Base-by-base conservation (phyloP, 805 yeast species). In the Ogataea neopini region DNA sequence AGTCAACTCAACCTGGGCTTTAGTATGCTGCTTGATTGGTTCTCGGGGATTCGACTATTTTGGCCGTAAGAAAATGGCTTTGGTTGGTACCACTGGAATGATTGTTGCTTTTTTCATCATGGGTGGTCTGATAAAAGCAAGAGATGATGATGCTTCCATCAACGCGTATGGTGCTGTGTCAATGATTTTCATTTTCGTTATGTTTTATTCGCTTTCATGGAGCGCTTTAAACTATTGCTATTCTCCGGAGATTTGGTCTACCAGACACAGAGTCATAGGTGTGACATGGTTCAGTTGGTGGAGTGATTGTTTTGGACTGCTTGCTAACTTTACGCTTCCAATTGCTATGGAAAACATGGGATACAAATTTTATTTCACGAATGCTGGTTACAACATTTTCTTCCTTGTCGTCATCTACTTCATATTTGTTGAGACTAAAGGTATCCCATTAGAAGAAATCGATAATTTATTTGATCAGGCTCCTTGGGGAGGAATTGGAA, bases 161-260 rank as follows among this genome's bases (percentile, higher is more conserved):
- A 36, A 45, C 36, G 44, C 52, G 38, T 41, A 55, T 48, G 52
- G 50, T 28, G 39, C 54, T 17, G 35, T 60, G 17, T 76, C 77
- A 9, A 72, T 77, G 79, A 76, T 79, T 44, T 77, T 76, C 70
- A 56, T 77, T 33, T 74, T 66, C 70, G 68, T 68, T 60, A 57
- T 62, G 45, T 64, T 67, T 26, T 76, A 74, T 60, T 66, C 72
- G 55, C 58, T 68, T 32, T 76, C 75, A 35, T 56, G 66, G 44
- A 74, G 73, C 49, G 79, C 79, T 41, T 64, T 75, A 47, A 78
- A 79, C 43, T 69, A 60, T 57, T 57, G 74, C 40, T 78, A 76
- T 58, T 56, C 70, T 43, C 72, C 80, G 33, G 81, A 74, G 58
- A 64, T 65, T 35, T 50, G 64, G 40, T 68, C 73, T 39, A 64